Evolutionary conservation across 2,329 filamentous ascomycete genomes (phyloP), one percentile per base, ranked within the genome.

Genomic region (Sclerotinia spermophila): DNA sequence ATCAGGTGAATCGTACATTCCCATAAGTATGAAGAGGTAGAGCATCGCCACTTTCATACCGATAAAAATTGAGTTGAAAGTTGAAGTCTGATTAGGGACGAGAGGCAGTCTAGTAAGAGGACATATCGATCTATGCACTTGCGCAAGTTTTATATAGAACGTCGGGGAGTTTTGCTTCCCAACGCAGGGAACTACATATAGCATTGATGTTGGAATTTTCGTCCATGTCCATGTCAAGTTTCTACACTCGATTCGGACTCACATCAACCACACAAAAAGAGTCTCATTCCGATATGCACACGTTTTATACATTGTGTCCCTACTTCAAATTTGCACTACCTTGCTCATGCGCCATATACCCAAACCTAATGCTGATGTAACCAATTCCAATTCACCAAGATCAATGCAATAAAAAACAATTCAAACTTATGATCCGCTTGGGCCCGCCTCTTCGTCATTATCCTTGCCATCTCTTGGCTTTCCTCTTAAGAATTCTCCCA

Each of bases 401-500:
- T 66, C 59, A 44, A 69, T 27, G 35, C 24, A 38, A 21, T 6
- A 24, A 66, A 38, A 58, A 35, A 67, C 27, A 55, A 60, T 64
- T 64, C 69, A 44, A 65, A 64, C 55, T 61, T 61, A 78, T 53
- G 74, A 72, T 60, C 71, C 72, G 61, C 76, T 77, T 45, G 76
- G 74, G 60, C 77, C 78, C 48, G 75, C 76, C 64, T 76, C 77
- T 45, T 78, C 74, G 5, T 60, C 73, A 19, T 45, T 64, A 64
- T 73, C 66, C 11, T 45, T 65, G 62, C 58, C 74, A 19, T 74
- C 73, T 27, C 44, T 59, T 48, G 40, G 71, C 62, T 75, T 73
- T 35, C 74, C 71, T 68, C 74, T 77, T 2, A 79, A 73, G 11
- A 78, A 68, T 58, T 75, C 78, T 27, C 74, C 74, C 21, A 79